Percentiles rank a stretch among this genome's conserved stretches.
phyloP scores from a whole-genome alignment of 75 land plant genomes.

The Pinus tabuliformis region DNA sequence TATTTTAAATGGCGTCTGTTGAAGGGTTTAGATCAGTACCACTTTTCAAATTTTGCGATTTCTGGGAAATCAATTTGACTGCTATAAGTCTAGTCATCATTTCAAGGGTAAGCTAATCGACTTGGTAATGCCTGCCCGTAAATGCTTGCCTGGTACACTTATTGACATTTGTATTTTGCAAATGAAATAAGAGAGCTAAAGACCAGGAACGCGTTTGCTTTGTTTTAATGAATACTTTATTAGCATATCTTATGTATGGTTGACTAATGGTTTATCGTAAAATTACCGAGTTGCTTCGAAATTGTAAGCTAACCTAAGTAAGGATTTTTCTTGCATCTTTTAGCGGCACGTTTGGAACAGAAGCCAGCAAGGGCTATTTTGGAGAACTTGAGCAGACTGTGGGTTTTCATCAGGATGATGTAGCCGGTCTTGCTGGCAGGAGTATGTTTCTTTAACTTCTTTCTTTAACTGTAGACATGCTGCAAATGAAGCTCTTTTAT shows the following conservation, averaged over 20 bases:
- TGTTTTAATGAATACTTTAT: neutral
- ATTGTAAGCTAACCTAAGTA: neutral
- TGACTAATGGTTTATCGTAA: neutral
- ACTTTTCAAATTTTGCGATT: neutral
- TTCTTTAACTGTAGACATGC: neutral
- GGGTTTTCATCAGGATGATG: conserved; percentile 10
- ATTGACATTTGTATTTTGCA: neutral
- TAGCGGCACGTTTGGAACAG: conserved; percentile 3
- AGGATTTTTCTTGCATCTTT: neutral
- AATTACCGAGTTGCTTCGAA: neutral
- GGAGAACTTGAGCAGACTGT: conserved; percentile 10
- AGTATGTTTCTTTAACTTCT: neutral
- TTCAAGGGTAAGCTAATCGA: neutral
- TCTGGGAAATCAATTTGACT: neutral
- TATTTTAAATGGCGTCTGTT: neutral
- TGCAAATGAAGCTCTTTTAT: too few relatives aligned
- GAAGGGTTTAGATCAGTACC: conserved; percentile 4
- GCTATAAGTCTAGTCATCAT: neutral
- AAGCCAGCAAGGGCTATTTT: neutral
- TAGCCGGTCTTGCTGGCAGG: neutral
- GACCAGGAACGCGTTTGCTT: neutral
- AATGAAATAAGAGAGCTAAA: neutral
- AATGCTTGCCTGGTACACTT: too few relatives aligned
- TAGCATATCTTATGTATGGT: too few relatives aligned
- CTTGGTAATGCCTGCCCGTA: neutral